phyloP scores from a whole-genome alignment of 495 filamentous ascomycete species.

The Podospora sp. region DNA sequence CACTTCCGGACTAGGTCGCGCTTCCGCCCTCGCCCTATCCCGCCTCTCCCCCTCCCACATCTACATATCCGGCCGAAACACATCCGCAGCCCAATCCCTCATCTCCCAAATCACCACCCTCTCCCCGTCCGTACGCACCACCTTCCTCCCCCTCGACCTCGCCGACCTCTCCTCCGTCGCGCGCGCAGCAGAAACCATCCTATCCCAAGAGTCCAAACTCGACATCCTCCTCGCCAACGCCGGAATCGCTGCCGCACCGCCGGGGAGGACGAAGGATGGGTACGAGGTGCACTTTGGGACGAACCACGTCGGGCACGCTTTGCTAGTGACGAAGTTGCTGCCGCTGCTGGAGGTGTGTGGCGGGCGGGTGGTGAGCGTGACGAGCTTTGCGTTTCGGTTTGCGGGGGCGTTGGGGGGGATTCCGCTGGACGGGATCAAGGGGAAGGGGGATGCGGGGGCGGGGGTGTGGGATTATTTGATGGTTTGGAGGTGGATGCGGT shows the following conservation, averaged over 20 bases:
- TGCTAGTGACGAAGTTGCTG: constrained; percentile 65
- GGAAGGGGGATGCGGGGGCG: constrained; percentile 24
- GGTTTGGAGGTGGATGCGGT: constrained; percentile 48
- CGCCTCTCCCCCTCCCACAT: constrained; percentile 55
- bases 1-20: constrained; percentile 63
- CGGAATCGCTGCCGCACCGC: constrained; percentile 63
- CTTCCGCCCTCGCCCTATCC: constrained; percentile 61
- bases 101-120: constrained; percentile 20
- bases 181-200: constrained; percentile 19
- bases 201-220: constrained; percentile 29
- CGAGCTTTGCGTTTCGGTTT: constrained; percentile 17
- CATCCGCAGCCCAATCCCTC: constrained; percentile 15
- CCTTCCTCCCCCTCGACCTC: constrained; percentile 26
- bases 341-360: constrained; percentile 53
- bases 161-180: constrained; percentile 23
- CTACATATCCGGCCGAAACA: constrained; percentile 54
- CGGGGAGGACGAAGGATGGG: constrained; percentile 59
- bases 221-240: constrained; percentile 61
- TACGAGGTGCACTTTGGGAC: constrained; percentile 71
- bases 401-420: constrained; percentile 45
- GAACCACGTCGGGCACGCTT: constrained; percentile 70
- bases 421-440: constrained; percentile 27
- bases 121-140: neutral
- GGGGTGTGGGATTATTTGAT: constrained; percentile 4
- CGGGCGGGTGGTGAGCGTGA: constrained; percentile 12